Evolutionary conservation across 345 rosid species (phyloP).

Genomic region (Lumnitzera racemosa): DNA sequence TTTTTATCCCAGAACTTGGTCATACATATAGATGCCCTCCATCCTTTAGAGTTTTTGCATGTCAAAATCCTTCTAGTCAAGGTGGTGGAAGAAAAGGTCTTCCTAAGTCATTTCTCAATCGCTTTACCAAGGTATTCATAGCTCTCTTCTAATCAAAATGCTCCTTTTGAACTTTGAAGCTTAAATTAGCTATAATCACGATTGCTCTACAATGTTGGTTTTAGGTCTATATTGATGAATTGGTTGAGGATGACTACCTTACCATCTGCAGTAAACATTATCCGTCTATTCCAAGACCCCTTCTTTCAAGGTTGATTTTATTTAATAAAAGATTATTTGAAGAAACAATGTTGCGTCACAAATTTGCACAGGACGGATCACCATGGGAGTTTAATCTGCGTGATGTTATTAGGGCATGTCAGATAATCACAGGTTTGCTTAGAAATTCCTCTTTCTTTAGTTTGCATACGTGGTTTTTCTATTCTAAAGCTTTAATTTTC

Average conservation of each 20-base stretch:
- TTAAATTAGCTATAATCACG: too few relatives aligned
- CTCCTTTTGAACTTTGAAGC: too few relatives aligned
- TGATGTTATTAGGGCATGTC: constrained; percentile 84
- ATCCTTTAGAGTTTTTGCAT: constrained; percentile 84
- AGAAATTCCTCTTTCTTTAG: too few relatives aligned
- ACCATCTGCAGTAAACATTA: constrained; percentile 67
- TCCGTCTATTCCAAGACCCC: constrained; percentile 56
- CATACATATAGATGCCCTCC: constrained; percentile 71
- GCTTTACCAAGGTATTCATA: constrained; percentile 53
- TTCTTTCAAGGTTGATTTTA: constrained; percentile 62
- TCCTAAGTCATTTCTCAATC: constrained; percentile 88
- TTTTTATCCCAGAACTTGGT: constrained; percentile 88
- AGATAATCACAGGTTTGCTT: constrained; percentile 35
- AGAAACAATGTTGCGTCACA: constrained; percentile 60
- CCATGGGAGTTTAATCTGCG: constrained; percentile 99
- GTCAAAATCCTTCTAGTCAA: constrained; percentile 95
- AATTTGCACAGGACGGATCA: constrained; percentile 82
- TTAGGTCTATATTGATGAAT: constrained; percentile 70
- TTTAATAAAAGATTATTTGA: constrained; percentile 76
- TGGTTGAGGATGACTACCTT: constrained; percentile 79
- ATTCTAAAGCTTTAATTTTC: too few relatives aligned
- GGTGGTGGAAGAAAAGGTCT: constrained; percentile 99
- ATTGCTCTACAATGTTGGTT: too few relatives aligned
- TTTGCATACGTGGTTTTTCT: too few relatives aligned
- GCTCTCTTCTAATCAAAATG: too few relatives aligned